These are phyloP conservation scores for Micractinium sp. DNA, from an alignment of 139 green algal species.

Conservation along the genomic window DNA sequence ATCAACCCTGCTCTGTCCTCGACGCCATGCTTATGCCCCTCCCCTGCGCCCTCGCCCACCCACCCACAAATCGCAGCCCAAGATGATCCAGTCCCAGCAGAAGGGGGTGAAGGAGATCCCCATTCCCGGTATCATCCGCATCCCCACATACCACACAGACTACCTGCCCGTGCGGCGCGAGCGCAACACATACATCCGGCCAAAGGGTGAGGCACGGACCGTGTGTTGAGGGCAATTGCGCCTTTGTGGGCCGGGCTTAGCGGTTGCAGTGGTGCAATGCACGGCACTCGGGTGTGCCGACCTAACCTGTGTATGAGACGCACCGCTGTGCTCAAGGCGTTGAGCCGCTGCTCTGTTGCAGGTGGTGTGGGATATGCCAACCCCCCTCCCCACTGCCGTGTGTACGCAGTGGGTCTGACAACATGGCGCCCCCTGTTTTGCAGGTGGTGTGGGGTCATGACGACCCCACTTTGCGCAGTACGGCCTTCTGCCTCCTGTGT, in stretches of 20 bases:
- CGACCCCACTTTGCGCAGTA: too few relatives aligned
- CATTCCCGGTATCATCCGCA: constrained; percentile 66
- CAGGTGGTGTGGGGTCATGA: too few relatives aligned
- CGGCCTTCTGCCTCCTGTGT: too few relatives aligned
- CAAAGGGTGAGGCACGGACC: constrained; percentile 48
- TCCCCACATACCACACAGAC: constrained; percentile 76
- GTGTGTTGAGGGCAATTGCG: neutral
- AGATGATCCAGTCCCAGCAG: constrained; percentile 38
- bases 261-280: neutral
- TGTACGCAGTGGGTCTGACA: too few relatives aligned
- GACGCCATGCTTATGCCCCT: neutral
- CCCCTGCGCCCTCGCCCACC: neutral
- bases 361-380: constrained; percentile 35
- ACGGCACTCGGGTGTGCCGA: too few relatives aligned
- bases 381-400: too few relatives aligned
- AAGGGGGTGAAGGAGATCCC: constrained; percentile 71
- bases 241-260: neutral
- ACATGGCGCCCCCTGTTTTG: too few relatives aligned
- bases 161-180: constrained; percentile 81
- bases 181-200: constrained; percentile 75
- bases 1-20: neutral
- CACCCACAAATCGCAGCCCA: too few relatives aligned
- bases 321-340: too few relatives aligned
- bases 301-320: too few relatives aligned
- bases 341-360: too few relatives aligned